Evolutionary conservation across 345 rosid species (phyloP).

Genomic region (Schrenkiella parvula): DNA sequence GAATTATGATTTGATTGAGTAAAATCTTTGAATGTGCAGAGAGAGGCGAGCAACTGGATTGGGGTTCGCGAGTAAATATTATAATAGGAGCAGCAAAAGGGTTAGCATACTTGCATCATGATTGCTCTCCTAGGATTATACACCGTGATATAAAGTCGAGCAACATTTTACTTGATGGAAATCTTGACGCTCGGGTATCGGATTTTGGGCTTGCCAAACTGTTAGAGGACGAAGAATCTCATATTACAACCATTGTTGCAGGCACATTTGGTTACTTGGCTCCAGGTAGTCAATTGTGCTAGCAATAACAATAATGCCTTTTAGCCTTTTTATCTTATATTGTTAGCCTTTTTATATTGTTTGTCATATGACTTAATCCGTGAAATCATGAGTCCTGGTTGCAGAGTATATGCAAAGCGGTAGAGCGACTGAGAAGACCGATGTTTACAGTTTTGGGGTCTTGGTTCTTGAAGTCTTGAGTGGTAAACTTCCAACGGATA

Average conservation of each 20-base stretch:
- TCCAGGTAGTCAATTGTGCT: slow-evolving; percentile 62
- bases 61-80: slow-evolving; percentile 91
- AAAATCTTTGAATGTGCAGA: slow-evolving; percentile 46
- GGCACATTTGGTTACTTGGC: slow-evolving; percentile 99
- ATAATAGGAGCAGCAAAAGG: slow-evolving; percentile 98
- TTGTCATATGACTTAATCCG: background rate
- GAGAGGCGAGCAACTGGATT: slow-evolving; percentile 79
- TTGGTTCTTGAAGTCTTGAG: slow-evolving; percentile 91
- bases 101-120: slow-evolving; percentile 93
- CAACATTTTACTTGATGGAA: slow-evolving; percentile 95
- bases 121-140: slow-evolving; percentile 97
- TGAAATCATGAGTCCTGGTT: slow-evolving; percentile 16
- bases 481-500: slow-evolving; percentile 96
- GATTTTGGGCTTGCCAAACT: slow-evolving; percentile 98
- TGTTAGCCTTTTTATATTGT: no score
- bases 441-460: slow-evolving; percentile 95
- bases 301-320: background rate
- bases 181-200: slow-evolving; percentile 95
- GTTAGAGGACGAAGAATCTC: slow-evolving; percentile 93
- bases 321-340: no score
- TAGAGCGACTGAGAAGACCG: slow-evolving; percentile 98
- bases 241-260: slow-evolving; percentile 96
- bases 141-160: slow-evolving; percentile 99
- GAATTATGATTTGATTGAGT: background rate
- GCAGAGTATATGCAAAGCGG: slow-evolving; percentile 98